A percentile compares a stretch with the other conserved stretches of the same genome.
Conservation (phyloP, 257 asterid genomes). For the Rauvolfia tetraphylla region DNA sequence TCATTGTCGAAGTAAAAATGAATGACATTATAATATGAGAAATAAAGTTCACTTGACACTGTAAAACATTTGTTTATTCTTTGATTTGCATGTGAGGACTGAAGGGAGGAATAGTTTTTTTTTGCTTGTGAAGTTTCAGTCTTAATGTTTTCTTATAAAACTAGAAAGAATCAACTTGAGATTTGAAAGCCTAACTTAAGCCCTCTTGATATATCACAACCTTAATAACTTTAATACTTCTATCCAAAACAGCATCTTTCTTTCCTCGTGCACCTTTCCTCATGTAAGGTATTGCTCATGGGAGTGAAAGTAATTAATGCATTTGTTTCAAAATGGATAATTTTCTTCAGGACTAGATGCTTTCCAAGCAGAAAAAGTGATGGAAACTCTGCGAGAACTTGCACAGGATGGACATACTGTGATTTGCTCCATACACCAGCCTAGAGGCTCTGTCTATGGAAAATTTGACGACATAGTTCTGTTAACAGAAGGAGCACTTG, state of each 20-base stretch:
- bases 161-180: neutral
- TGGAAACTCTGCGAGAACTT: constrained; percentile 85
- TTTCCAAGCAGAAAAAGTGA: constrained; percentile 98
- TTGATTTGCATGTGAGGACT: neutral
- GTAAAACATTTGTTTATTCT: neutral
- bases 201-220: neutral
- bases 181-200: neutral
- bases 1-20: neutral
- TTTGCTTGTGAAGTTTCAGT: neutral
- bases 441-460: constrained; percentile 91
- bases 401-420: constrained; percentile 97
- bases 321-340: constrained; percentile 4
- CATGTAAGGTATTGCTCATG: neutral
- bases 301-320: neutral
- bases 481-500: constrained; percentile 85
- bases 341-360: constrained; percentile 97
- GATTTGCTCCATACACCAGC: constrained; percentile 97
- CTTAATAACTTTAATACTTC: neutral
- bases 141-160: neutral
- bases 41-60: neutral
- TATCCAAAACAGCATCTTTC: neutral
- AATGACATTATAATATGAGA: neutral
- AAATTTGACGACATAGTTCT: constrained; percentile 92
- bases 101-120: neutral
- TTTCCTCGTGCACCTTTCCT: neutral